These are phyloP conservation scores for Cladosporium cucumerinum DNA, from an alignment of 2,329 filamentous ascomycete genomes.

Conservation along the genomic window DNA sequence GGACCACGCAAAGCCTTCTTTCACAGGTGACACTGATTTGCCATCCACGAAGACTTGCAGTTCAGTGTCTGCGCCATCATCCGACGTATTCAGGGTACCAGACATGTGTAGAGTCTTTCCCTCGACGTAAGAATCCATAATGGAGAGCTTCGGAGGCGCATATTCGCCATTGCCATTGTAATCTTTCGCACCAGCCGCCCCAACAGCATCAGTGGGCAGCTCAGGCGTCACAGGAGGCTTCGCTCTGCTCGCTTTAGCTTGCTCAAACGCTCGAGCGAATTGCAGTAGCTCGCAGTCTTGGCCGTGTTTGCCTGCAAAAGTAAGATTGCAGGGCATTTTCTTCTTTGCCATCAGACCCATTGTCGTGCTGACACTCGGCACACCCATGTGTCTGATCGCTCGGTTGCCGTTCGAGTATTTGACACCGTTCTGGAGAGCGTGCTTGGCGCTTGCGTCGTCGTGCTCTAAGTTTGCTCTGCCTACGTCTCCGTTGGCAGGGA, in stretches of 20 bases:
- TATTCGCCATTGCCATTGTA: not conserved
- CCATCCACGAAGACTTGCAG: conserved; percentile 20
- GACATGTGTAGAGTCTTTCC: conserved; percentile 5
- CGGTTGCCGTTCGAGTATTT: conserved; percentile 55
- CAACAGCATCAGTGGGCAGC: conserved; percentile 23
- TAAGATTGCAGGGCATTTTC: conserved; percentile 52
- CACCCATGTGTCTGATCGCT: conserved; percentile 51
- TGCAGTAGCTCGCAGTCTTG: conserved; percentile 40
- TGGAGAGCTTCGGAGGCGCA: conserved; percentile 1
- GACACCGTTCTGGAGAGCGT: conserved; percentile 50
- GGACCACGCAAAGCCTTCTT: conserved; percentile 18
- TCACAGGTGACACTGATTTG: not conserved
- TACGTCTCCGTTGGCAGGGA: conserved; percentile 52
- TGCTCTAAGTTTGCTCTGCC: conserved; percentile 48
- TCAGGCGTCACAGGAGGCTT: conserved; percentile 27
- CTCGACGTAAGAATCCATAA: conserved; percentile 15
- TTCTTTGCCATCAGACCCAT: conserved; percentile 51
- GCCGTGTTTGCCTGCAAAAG: conserved; percentile 51
- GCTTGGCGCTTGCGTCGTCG: conserved; percentile 31
- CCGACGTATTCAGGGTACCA: conserved; percentile 7
- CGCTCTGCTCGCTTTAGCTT: conserved; percentile 21
- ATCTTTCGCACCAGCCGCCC: not conserved
- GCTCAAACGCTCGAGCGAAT: conserved; percentile 31
- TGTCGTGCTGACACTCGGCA: conserved; percentile 53
- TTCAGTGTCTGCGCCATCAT: not conserved